Base-by-base conservation (phyloP, 306 rosid genomes). In the Citrullus amarus region DNA sequence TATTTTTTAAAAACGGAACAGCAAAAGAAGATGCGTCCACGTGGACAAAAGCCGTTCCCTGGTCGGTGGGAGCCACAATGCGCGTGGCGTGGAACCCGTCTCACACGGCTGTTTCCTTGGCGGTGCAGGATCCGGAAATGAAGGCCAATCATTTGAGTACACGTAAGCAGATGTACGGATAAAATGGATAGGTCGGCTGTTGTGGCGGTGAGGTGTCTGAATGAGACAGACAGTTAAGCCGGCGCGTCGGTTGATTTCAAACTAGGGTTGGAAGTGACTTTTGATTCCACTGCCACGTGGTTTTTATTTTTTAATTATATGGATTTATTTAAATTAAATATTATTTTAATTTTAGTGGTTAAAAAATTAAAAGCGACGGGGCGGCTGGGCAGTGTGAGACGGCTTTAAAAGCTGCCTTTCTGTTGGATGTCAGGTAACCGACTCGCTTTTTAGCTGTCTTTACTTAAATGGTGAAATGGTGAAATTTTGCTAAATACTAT, bases 171-270 rank as follows among this genome's bases (percentile, higher is more conserved):
- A 46, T 6, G 76, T 70, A 70, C 76, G 76, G 76, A 46, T 70
- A 70, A 36, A 25, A 32, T 13, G 48, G 48, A 14, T 36, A 32
- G 70, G 70, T 63, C 55, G 55, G 75, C 75, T 68, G 75, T 43
- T 68, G 75, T 69, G 75, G 76, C 57, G 76, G 79, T 59, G 79
- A 55, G 79, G 67, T 76, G 79, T 55, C 67, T 76, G 54, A 76
- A 56, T 13, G 54, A 20, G 80, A 77, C 80, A 77, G 80, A 77
- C 73, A 77, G 80, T 77, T 58, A 55, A 61, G 80, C 73, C 73
- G 80, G 73, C 80, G 72, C 58, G 80, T 76, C 69, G 22, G 68
- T 55, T 39, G 53, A 76, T 32, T 22, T 32, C 20, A 57, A 32
- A 76, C 44, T 8, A 17, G 36, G 34, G 46, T 34, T 3, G 43